phyloP scores from a whole-genome alignment of 495 filamentous ascomycete genomes.

The Arthonia radiata region DNA sequence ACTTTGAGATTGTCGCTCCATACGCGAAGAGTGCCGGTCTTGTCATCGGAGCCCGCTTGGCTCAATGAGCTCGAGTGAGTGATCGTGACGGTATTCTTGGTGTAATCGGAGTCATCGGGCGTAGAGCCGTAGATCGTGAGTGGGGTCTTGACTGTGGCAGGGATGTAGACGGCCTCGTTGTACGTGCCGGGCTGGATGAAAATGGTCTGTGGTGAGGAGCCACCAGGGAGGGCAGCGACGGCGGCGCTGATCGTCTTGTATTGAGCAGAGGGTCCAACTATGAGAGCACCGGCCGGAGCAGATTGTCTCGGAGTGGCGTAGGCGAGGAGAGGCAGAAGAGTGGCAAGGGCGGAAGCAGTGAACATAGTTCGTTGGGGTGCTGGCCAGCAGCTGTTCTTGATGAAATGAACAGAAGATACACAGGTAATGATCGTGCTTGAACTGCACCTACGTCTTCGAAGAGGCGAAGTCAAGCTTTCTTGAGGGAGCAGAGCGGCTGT shows the following conservation, averaged over 20 bases:
- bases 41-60: slow-evolving; percentile 19
- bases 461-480: too few relatives aligned
- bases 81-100: slow-evolving; percentile 33
- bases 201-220: slow-evolving; percentile 27
- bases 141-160: slow-evolving; percentile 5
- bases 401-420: too few relatives aligned
- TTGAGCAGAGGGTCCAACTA: slow-evolving; percentile 19
- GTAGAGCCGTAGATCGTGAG: slow-evolving; percentile 39
- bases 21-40: slow-evolving; percentile 29
- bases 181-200: slow-evolving; percentile 30
- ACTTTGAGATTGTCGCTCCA: slow-evolving; percentile 23
- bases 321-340: too few relatives aligned
- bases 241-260: slow-evolving; percentile 30
- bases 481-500: too few relatives aligned
- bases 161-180: slow-evolving; percentile 12
- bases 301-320: too few relatives aligned
- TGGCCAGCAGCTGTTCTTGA: too few relatives aligned
- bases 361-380: too few relatives aligned
- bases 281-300: slow-evolving; percentile 23
- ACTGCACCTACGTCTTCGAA: too few relatives aligned
- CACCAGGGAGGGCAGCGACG: slow-evolving; percentile 25
- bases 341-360: too few relatives aligned
- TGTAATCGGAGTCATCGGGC: slow-evolving; percentile 26
- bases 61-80: slow-evolving; percentile 19
- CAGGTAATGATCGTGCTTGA: too few relatives aligned